Base-by-base conservation (phyloP, 2,329 filamentous ascomycete genomes). In the Alternaria rosae region DNA sequence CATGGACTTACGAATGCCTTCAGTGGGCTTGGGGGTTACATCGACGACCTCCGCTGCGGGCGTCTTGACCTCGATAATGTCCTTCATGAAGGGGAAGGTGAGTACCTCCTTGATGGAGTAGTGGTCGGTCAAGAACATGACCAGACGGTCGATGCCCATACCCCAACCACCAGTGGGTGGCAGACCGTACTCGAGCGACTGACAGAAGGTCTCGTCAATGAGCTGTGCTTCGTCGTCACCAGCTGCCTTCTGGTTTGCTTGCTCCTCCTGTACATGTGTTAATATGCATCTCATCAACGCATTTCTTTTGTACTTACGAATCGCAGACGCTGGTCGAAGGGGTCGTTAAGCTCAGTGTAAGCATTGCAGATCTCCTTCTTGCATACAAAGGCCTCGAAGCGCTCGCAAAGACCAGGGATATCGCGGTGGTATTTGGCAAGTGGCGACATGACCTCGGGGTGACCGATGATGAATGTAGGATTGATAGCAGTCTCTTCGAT, bases 21-120 rank as follows among this genome's bases (percentile, higher is more conserved):
- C 88, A 65, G 85, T 88, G 28, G 85, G 82, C 68, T 83, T 75
- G 41, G 89, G 85, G 77, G 86, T 79, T 62, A 91, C 81, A 35
- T 84, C 87, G 28, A 84, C 87, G 57, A 89, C 85, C 80, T 92
- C 89, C 3, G 88, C 89, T 12, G 88, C 88, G 38, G 85, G 83
- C 57, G 68, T 69, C 70, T 76, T 76, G 11, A 73, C 65, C 57
- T 77, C 73, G 15, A 73, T 71, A 5, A 78, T 61, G 53, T 94
- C 92, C 88, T 97, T 97, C 92, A 99, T 97, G 83, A 97, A 94
- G 11, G 95, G 95, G 88, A 99, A 99, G 9, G 94, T 89, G 66
- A 98, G 83, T 4, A 98, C 94, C 82, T 99, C 95, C 82, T 95
- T 94, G 80, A 99, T 99, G 72, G 88, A 92, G 84, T 97, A 95